A percentile compares a stretch with the other conserved stretches of the same genome.
phyloP scores from a whole-genome alignment of 2,329 filamentous ascomycete species.

The Trichoderma harzianum region DNA sequence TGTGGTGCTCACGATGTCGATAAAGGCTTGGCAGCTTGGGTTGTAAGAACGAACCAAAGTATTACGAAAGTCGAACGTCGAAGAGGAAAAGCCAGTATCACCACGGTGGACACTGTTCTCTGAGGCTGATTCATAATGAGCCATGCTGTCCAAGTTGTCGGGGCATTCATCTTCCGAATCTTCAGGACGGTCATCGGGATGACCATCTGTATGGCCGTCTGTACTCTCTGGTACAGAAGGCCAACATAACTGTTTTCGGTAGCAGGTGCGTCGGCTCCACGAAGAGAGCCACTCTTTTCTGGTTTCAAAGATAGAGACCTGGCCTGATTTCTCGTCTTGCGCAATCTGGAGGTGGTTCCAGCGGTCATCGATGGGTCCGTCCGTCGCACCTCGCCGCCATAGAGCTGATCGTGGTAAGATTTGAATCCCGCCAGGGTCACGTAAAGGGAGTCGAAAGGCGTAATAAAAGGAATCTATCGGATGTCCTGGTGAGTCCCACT shows the following conservation, averaged over 20 bases:
- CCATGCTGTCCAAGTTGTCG: slow-evolving; percentile 35
- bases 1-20: slow-evolving; percentile 58
- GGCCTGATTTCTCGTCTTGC: slow-evolving; percentile 55
- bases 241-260: slow-evolving; percentile 54
- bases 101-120: slow-evolving; percentile 42
- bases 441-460: slow-evolving; percentile 60
- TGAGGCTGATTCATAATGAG: slow-evolving; percentile 15
- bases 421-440: slow-evolving; percentile 38
- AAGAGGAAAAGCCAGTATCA: slow-evolving; percentile 39
- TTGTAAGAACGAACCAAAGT: slow-evolving; percentile 57
- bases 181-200: background rate
- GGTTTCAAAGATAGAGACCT: slow-evolving; percentile 61
- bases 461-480: slow-evolving; percentile 62
- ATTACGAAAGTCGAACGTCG: slow-evolving; percentile 49
- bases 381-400: slow-evolving; percentile 64
- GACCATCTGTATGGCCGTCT: background rate
- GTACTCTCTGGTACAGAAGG: slow-evolving; percentile 12
- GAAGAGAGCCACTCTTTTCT: slow-evolving; percentile 65
- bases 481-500: slow-evolving; percentile 47
- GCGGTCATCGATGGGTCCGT: slow-evolving; percentile 70
- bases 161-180: background rate
- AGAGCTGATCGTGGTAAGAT: slow-evolving; percentile 38
- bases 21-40: slow-evolving; percentile 48
- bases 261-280: slow-evolving; percentile 62
- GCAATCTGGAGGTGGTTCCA: slow-evolving; percentile 67